Evolutionary conservation across 129 eudicot genomes (phyloP).

Genomic region (Mikania micrantha): DNA sequence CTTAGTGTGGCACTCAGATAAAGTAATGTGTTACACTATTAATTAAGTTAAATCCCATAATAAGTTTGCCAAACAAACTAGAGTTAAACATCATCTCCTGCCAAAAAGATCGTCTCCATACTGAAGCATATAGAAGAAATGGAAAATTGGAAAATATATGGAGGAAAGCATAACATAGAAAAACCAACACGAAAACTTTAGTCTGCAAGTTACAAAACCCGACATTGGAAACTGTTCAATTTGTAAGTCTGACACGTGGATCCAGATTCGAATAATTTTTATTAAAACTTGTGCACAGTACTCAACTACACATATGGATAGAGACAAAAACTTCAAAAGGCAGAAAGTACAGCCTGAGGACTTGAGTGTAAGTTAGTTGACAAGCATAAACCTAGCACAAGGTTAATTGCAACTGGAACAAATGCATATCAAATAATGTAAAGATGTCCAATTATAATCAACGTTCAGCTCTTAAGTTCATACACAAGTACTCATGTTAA

Average conservation of each 20-base stretch:
- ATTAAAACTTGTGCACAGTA: background rate
- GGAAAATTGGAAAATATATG: background rate
- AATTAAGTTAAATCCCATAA: background rate
- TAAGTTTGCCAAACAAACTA: background rate
- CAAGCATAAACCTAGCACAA: background rate
- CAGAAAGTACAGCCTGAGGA: conserved; percentile 1
- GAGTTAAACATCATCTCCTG: conserved; percentile 7
- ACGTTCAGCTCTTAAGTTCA: background rate
- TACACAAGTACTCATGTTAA: conserved; percentile 4
- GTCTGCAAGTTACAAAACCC: background rate
- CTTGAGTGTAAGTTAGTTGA: background rate
- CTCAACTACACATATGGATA: background rate
- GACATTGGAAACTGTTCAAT: background rate
- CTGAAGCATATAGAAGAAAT: background rate
- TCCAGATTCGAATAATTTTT: background rate
- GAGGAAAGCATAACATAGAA: background rate
- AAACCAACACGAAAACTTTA: background rate
- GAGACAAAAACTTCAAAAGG: background rate
- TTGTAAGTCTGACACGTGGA: background rate
- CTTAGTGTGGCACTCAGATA: background rate
- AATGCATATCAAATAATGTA: conserved; percentile 6
- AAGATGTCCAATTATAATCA: background rate
- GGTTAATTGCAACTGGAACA: background rate
- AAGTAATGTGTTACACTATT: background rate
- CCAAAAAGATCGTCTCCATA: background rate